Conservation (phyloP, 495 filamentous ascomycete species). For the Penicillium atrosanguineum region DNA sequence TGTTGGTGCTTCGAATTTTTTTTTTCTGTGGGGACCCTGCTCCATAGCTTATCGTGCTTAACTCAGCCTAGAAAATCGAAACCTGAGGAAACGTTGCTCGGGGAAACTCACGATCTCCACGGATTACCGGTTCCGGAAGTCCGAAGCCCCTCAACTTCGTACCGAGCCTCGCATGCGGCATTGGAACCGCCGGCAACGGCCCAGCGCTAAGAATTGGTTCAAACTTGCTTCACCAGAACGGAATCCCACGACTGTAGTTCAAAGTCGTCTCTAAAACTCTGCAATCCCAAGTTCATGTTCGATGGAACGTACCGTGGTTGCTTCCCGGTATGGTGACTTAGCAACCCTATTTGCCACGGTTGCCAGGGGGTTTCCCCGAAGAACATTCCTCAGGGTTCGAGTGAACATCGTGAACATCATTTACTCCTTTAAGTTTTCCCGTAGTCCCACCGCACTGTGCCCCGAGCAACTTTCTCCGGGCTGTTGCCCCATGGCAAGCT, state of each 20-base stretch:
- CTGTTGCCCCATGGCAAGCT: background rate
- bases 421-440: background rate
- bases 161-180: background rate
- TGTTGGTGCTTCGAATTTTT: slow-evolving; percentile 31
- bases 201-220: background rate
- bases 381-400: background rate
- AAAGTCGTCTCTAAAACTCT: background rate
- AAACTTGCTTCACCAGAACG: background rate
- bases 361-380: too few species aligned
- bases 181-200: background rate
- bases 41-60: slow-evolving; percentile 28
- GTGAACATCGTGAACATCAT: background rate
- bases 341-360: background rate
- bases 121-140: slow-evolving; percentile 29
- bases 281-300: background rate
- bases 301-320: background rate
- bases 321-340: background rate
- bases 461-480: background rate
- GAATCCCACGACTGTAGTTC: background rate
- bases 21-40: slow-evolving; percentile 27
- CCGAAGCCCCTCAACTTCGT: slow-evolving; percentile 25
- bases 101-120: slow-evolving; percentile 29
- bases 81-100: slow-evolving; percentile 9
- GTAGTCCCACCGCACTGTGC: background rate
- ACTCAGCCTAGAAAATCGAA: slow-evolving; percentile 17